Base-by-base conservation (phyloP, 148 eudicot species). In the Dysphania ambrosioides region DNA sequence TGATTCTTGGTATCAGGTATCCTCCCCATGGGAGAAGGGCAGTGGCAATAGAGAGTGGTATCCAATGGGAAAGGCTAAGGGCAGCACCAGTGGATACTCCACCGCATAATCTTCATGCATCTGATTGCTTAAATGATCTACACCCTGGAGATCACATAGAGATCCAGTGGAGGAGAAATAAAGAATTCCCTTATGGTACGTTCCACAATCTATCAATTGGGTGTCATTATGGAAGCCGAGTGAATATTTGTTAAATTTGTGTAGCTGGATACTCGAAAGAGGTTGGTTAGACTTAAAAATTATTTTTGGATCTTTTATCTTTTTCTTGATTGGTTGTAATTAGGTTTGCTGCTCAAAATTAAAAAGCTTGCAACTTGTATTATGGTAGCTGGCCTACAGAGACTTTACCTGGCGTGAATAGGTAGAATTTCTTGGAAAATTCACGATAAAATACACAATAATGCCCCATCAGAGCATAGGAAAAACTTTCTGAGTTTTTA, bases 81-180 rank as follows among this genome's bases (percentile, higher is more conserved):
- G 92, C 87, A 60, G 84, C 96, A 18, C 94, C 93, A 1, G 72
- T 92, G 24, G 91, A 88, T 75, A 85, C 90, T 47, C 82, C 88
- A 18, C 91, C 96, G 21, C 93, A 88, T 73, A 89, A 85, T 73
- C 94, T 95, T 83, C 89, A 95, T 73, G 49, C 75, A 36, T 88
- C 99, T 21, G 92, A 86, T 77, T 89, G 97, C 77, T 83, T 92
- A 72, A 34, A 78, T 47, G 94, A 95, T 76, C 82, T 95, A 64
- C 83, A 70, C 66, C 99, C 99, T 19, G 92, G 96, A 23, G 92
- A 95, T 87, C 92, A 95, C 80, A 83, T 95, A 61, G 99, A 95
- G 85, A 95, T 95, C 74, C 99, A 95, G 69, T 95, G 99, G 99
- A 90, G 99, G 84, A 83, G 96, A 81, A 95, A 88, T 80, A 92